Conservation (phyloP, 192 early-diverging fungal species). For the Dispira parvispora region DNA sequence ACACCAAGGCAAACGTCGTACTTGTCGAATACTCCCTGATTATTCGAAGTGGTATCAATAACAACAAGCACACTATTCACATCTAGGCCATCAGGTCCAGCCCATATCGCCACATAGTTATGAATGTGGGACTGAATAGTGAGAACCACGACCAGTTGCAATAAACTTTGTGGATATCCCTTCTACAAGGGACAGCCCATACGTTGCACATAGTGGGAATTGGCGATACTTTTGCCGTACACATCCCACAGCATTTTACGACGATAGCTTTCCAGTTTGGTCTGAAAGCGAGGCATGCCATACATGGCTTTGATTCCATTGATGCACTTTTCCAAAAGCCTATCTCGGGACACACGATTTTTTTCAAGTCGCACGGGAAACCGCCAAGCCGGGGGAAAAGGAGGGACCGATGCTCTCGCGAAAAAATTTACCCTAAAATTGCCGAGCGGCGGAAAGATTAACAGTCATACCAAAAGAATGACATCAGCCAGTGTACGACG, state of each 20-base stretch:
- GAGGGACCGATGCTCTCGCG: neutral
- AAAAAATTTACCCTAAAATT: neutral
- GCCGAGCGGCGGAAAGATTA: neutral
- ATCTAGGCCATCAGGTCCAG: too few relatives aligned
- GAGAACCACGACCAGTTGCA: too few relatives aligned
- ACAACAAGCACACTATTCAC: too few relatives aligned
- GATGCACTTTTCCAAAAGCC: neutral
- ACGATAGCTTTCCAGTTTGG: neutral
- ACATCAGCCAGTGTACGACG: neutral
- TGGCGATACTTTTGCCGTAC: neutral
- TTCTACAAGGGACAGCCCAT: too few relatives aligned
- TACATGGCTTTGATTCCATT: conserved; percentile 1
- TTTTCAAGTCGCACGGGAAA: neutral
- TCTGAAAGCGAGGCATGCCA: neutral
- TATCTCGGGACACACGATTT: neutral
- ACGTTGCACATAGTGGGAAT: too few relatives aligned
- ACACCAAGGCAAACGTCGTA: too few relatives aligned
- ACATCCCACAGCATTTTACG: neutral
- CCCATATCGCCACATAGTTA: too few relatives aligned
- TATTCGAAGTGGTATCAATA: too few relatives aligned
- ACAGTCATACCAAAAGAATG: neutral
- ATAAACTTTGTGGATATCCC: too few relatives aligned
- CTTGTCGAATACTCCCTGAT: too few relatives aligned
- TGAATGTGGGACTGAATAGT: too few relatives aligned
- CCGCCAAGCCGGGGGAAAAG: neutral